Conservation (phyloP, 768 basidiomycete species). For the Hysterangium stoloniferum region DNA sequence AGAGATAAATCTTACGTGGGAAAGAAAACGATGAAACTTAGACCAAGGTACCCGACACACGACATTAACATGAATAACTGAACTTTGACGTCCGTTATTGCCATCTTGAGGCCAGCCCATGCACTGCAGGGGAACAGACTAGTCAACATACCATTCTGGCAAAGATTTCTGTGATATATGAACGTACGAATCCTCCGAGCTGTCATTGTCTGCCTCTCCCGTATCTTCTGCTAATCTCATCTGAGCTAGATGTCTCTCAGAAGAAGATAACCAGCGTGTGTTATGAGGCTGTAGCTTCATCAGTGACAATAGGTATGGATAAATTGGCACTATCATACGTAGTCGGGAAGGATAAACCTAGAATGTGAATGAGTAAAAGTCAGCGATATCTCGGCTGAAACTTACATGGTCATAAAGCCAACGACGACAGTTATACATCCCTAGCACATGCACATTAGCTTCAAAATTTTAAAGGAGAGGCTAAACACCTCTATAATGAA, state of each 20-base stretch:
- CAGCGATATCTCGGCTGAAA: not conserved
- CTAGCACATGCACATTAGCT: constrained; percentile 23
- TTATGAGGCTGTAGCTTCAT: constrained; percentile 29
- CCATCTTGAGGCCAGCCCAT: constrained; percentile 15
- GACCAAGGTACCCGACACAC: constrained; percentile 12
- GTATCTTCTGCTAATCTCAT: constrained; percentile 60
- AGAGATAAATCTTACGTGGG: constrained; percentile 32
- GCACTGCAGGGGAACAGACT: not conserved
- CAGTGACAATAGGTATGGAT: not conserved
- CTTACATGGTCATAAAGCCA: constrained; percentile 47
- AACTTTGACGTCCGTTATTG: constrained; percentile 15
- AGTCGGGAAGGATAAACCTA: constrained; percentile 7
- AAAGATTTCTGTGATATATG: not conserved
- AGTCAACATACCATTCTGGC: not conserved
- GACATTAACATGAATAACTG: constrained; percentile 16
- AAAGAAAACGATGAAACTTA: constrained; percentile 18
- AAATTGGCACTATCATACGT: not conserved
- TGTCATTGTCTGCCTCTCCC: constrained; percentile 58
- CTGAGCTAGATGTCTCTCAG: constrained; percentile 52
- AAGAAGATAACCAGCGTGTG: constrained; percentile 47
- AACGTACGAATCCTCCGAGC: constrained; percentile 46
- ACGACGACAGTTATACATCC: constrained; percentile 57
- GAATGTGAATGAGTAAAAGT: not conserved
- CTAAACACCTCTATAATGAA: constrained; percentile 57
- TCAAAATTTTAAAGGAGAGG: not conserved